Evolutionary conservation across 2,329 filamentous ascomycete species (phyloP), one percentile per base, ranked within the genome.

Genomic region (Sporothrix schenckii): DNA sequence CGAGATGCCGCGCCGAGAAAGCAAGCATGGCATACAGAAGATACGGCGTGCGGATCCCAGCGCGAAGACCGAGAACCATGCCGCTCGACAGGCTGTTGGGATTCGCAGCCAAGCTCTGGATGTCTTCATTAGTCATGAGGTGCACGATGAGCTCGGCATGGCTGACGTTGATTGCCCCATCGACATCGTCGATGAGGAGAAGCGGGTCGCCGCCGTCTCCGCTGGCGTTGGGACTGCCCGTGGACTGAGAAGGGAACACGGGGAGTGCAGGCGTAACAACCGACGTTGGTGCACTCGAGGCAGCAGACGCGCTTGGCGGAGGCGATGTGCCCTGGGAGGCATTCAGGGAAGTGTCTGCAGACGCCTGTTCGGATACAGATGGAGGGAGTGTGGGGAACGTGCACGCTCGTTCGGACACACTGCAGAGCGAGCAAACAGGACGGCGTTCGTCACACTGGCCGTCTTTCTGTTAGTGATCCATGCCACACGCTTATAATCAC

Each of bases 141-240:
- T 80, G 78, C 27, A 78, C 72, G 44, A 80, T 73, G 21, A 80
- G 77, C 61, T 81, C 78, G 74, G 78, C 78, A 71, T 81, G 79
- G 44, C 74, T 71, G 30, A 77, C 63, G 27, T 81, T 80, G 49
- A 81, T 72, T 24, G 66, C 44, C 3, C 49, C 66, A 21, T 58
- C 53, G 66, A 24, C 66, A 44, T 68, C 66, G 53, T 73, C 69
- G 7, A 75, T 71, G 7, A 60, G 13, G n/a, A 39, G 16, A 66
- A 68, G 41, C 19, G 47, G 49, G 39, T 58, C 50, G 21, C 49
- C 7, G 7, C 27, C 52, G 21, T 50, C 44, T 14, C 41, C 60
- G n/a, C 34, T 49, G 21, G 58, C n/a, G 11, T 6, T 58, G 50
- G 53, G 47, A 52, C 66, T 44, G n/a, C 39, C 39, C 11, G 58